Percentiles rank a stretch among this genome's conserved stretches.
These are phyloP conservation scores for Ajuga reptans DNA, from an alignment of 305 asterid genomes.

Conservation along the genomic window DNA sequence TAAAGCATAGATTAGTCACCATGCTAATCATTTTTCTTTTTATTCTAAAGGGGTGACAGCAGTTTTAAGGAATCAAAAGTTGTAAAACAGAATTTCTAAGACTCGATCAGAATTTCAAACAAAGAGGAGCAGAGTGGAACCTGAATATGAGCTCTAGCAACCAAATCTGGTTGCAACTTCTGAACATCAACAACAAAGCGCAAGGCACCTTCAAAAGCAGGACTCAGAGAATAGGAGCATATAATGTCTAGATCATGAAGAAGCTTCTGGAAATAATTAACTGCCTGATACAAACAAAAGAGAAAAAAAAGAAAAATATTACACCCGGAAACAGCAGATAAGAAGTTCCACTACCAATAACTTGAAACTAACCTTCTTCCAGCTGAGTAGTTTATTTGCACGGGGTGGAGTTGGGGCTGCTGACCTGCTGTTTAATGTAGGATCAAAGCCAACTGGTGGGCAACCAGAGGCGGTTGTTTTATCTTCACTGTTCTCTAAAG, in stretches of 20 bases:
- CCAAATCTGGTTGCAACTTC: slow-evolving; percentile 78
- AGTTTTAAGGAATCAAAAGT: slow-evolving; percentile 5
- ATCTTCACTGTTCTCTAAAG: slow-evolving; percentile 36
- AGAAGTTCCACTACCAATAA: slow-evolving; percentile 16
- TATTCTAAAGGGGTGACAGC: background rate
- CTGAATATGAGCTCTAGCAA: slow-evolving; percentile 86
- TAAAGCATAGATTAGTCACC: background rate
- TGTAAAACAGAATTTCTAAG: background rate
- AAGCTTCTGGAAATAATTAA: slow-evolving; percentile 86
- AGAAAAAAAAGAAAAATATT: background rate
- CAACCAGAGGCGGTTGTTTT: slow-evolving; percentile 88
- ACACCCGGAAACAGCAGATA: background rate
- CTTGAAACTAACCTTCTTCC: slow-evolving; percentile 60
- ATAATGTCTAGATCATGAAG: slow-evolving; percentile 74
- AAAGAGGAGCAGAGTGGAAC: slow-evolving; percentile 34
- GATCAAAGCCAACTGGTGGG: slow-evolving; percentile 83
- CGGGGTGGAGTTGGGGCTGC: slow-evolving; percentile 99
- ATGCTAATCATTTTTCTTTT: background rate
- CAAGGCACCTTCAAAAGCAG: slow-evolving; percentile 60
- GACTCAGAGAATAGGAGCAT: slow-evolving; percentile 67
- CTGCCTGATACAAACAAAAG: slow-evolving; percentile 55
- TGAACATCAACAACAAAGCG: slow-evolving; percentile 78
- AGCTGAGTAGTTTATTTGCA: slow-evolving; percentile 67
- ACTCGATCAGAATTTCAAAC: slow-evolving; percentile 7
- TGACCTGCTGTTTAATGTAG: slow-evolving; percentile 85